A percentile compares a stretch with the other conserved stretches of the same genome.
phyloP scores from a whole-genome alignment of 371 early-diverging fungal genomes.

The Smittium culicis region DNA sequence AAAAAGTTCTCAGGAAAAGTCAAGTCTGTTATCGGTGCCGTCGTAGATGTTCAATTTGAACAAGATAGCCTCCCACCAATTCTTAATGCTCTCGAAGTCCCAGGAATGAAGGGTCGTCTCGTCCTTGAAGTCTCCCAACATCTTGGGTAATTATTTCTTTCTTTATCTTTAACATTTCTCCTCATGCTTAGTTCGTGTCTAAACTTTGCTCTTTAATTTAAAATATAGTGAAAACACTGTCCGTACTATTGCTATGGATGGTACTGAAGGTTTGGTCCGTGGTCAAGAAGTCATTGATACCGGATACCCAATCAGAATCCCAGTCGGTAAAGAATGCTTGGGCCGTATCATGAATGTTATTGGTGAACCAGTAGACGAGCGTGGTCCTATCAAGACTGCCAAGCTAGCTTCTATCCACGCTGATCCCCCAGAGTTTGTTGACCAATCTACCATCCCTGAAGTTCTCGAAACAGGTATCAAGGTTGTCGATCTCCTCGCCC shows the following conservation, averaged over 20 bases:
- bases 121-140: constrained; percentile 95
- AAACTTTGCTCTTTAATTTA: neutral
- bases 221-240: constrained; percentile 73
- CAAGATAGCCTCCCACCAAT: constrained; percentile 84
- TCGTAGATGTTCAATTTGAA: constrained; percentile 95
- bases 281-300: constrained; percentile 91
- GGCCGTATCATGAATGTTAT: constrained; percentile 98
- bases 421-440: constrained; percentile 86
- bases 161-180: neutral
- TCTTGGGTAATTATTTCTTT: constrained; percentile 41
- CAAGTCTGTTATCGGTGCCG: constrained; percentile 91
- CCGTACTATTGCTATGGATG: constrained; percentile 98
- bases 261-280: constrained; percentile 91
- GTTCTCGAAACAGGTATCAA: constrained; percentile 97
- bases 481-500: constrained; percentile 96
- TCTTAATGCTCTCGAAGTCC: constrained; percentile 91
- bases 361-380: constrained; percentile 96
- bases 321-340: constrained; percentile 88
- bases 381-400: constrained; percentile 91
- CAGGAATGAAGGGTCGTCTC: constrained; percentile 69
- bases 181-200: no score
- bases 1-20: constrained; percentile 35
- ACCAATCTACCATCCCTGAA: constrained; percentile 92
- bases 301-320: constrained; percentile 85
- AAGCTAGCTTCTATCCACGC: constrained; percentile 79